Base-by-base conservation (phyloP, 2,329 filamentous ascomycete genomes). In the Trichoderma simmonsii region DNA sequence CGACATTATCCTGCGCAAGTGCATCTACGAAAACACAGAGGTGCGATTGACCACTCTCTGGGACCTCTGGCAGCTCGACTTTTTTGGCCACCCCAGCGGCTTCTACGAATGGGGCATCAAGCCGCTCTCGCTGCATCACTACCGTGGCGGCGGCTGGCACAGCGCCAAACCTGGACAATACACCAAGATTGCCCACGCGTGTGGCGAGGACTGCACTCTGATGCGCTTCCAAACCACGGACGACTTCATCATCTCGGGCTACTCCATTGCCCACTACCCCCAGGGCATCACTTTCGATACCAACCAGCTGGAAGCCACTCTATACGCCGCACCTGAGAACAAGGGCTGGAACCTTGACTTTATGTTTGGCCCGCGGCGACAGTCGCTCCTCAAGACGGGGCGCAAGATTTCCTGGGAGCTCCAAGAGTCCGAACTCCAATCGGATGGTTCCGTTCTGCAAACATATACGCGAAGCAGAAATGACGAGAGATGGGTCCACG, bases 31-130 rank as follows among this genome's bases (percentile, higher is more conserved):
- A 75, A 86, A 91, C 78, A 89, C 88, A 3, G 84, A 86, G 39
- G 86, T 87, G 11, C 85, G 86, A n/a, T 79, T 91, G 66, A 88
- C 87, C 2, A 83, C 86, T 15, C 80, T 90, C 71, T 84, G 85
- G 76, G 86, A 88, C 43, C 82, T 91, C 14, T 90, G 86, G 81
- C 89, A 91, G 78, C 83, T 91, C 28, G 89, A 91, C 76, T 81
- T 91, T 61, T 84, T 85, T 71, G 86, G 86, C 62, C 88, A 91
- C 76, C 86, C 88, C 4, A 87, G 87, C 0, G 89, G 89, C 5
- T 90, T 91, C 80, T 91, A 90, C 79, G 89, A 91, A 80, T 86
- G 86, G 51, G 88, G 88, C 34, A 85, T 89, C 74, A 85, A 86
- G 74, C 89, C 89, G 1, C 82, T 90, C 26, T 89, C 87, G 8